Evolutionary conservation across 805 yeast species (phyloP).

Genomic region (Blastobotrys chiropterorum): DNA sequence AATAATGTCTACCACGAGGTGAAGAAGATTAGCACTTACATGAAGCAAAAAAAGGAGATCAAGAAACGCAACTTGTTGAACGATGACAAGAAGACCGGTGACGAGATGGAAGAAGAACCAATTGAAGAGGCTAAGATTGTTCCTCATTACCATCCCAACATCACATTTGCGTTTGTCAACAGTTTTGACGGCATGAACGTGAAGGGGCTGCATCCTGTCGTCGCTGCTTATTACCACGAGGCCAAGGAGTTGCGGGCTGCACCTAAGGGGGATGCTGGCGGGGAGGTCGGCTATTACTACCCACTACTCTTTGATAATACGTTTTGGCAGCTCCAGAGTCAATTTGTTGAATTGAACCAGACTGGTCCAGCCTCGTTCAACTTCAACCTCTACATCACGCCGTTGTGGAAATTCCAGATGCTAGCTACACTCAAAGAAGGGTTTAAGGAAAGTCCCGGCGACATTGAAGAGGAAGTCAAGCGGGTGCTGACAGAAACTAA

Average conservation of each 20-base stretch:
- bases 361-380: slow-evolving; percentile 24
- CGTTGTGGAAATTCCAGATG: slow-evolving; percentile 31
- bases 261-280: background rate
- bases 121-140: slow-evolving; percentile 15
- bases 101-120: slow-evolving; percentile 16
- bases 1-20: slow-evolving; percentile 11
- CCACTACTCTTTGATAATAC: slow-evolving; percentile 35
- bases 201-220: slow-evolving; percentile 22
- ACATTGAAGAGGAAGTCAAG: slow-evolving; percentile 34
- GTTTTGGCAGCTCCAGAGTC: slow-evolving; percentile 36
- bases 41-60: slow-evolving; percentile 26
- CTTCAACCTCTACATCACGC: slow-evolving; percentile 26
- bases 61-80: slow-evolving; percentile 28
- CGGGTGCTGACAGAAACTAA: slow-evolving; percentile 35
- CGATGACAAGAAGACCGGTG: slow-evolving; percentile 17
- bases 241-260: slow-evolving; percentile 1
- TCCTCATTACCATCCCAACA: slow-evolving; percentile 36
- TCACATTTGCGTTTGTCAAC: slow-evolving; percentile 28
- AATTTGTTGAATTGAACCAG: slow-evolving; percentile 28
- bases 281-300: slow-evolving; percentile 28
- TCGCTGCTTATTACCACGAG: slow-evolving; percentile 11
- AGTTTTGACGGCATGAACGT: slow-evolving; percentile 19
- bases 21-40: slow-evolving; percentile 25
- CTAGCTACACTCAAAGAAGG: slow-evolving; percentile 28
- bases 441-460: slow-evolving; percentile 16